These are phyloP conservation scores for Fraxinus platypoda DNA, from an alignment of 305 asterid genomes.

Conservation along the genomic window DNA sequence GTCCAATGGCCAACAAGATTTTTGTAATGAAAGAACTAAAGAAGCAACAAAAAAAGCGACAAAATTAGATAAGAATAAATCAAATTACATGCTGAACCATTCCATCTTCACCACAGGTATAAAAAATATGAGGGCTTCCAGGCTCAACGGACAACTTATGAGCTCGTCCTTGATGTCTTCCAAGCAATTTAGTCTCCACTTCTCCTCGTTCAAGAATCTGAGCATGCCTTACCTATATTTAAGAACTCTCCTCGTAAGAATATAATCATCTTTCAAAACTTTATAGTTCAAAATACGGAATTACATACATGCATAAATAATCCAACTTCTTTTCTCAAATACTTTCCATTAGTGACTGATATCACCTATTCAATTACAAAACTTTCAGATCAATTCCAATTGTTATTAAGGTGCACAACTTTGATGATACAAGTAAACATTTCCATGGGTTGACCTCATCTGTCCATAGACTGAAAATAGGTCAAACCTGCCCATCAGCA, in stretches of 20 bases:
- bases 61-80: not conserved
- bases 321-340: not conserved
- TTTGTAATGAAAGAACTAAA: not conserved
- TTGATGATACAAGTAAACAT: not conserved
- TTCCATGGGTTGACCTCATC: not conserved
- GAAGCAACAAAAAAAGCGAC: not conserved
- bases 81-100: slow-evolving; percentile 82
- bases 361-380: not conserved
- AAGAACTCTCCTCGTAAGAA: slow-evolving; percentile 17
- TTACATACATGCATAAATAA: slow-evolving; percentile 2
- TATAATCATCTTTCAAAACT: not conserved
- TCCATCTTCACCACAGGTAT: slow-evolving; percentile 95
- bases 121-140: slow-evolving; percentile 77
- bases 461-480: not conserved
- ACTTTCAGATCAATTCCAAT: slow-evolving; percentile 4
- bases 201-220: slow-evolving; percentile 60
- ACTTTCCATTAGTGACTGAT: not conserved
- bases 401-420: slow-evolving; percentile 6
- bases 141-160: slow-evolving; percentile 88
- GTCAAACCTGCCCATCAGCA: slow-evolving; percentile 91
- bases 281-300: slow-evolving; percentile 5
- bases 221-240: slow-evolving; percentile 74
- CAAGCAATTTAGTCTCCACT: slow-evolving; percentile 66
- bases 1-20: not conserved
- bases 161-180: slow-evolving; percentile 66